Base-by-base conservation (phyloP, 2,329 filamentous ascomycete genomes). In the Metarhizium guizhouense region DNA sequence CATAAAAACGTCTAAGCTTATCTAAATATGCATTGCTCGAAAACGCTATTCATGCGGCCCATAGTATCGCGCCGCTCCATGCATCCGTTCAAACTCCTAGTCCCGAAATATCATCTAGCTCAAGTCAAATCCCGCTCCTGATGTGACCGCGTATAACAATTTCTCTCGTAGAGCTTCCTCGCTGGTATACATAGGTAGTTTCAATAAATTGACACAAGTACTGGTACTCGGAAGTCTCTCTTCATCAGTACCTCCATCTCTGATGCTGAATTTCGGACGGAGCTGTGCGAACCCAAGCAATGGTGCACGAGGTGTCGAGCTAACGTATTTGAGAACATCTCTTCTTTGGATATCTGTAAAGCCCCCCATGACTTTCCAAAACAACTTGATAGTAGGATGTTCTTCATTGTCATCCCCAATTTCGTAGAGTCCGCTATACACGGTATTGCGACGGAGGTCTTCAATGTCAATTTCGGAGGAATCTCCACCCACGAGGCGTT, bases 281-380 rank as follows among this genome's bases (percentile, higher is more conserved):
- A 99, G 74, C 65, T 94, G 88, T 18, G 84, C 83, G 67, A 99
- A 99, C 0, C 94, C 94, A 3, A 97, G 74, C 48, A 99, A 74
- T 3, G 94, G 94, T 34, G 92, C 93, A 42, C 94, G 80, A 0
- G 94, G 93, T 10, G 94, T 96, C 32, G 87, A 93, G 5, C 92
- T 99, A 50, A 97, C 94, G 63, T 96, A 99, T 66, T 96, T 96
- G 60, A 99, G 79, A 57, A 99, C 88, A 56, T 92, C 88, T 29
- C 91, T 79, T 3, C 90, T 80, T 68, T 97, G 88, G 25, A 77
- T 77, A 64, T 96, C 92, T 10, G 79, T 78, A 58, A 99, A 80
- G 3, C 76, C 75, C 55, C 82, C 79, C 85, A 99, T 86, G 51
- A 95, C 91, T 60, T 88, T 79, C 94, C 94, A 99, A 75, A 99